These are phyloP conservation scores for Debaryomyces coudertii DNA, from an alignment of 1,139 yeast genomes.

Conservation along the genomic window DNA sequence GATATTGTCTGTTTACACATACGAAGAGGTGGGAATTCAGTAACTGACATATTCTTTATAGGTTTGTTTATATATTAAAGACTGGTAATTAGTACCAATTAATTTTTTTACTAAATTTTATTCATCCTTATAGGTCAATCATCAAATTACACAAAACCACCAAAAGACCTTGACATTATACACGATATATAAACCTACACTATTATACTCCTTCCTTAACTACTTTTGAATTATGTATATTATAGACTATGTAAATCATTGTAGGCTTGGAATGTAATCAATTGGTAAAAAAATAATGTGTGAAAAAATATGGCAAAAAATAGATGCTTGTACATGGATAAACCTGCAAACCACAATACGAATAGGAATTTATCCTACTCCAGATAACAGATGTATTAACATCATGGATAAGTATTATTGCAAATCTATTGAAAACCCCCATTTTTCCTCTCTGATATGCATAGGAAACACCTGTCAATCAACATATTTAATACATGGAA, in stretches of 20 bases:
- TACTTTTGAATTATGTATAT: constrained; percentile 1
- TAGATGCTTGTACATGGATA: neutral
- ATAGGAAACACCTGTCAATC: neutral
- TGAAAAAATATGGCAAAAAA: neutral
- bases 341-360: neutral
- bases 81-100: neutral
- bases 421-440: neutral
- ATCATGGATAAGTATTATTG: too few species aligned
- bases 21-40: constrained; percentile 57
- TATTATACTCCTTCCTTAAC: neutral
- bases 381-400: neutral
- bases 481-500: neutral
- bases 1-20: constrained; percentile 26
- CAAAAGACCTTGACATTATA: neutral
- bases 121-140: constrained; percentile 8
- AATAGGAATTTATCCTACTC: neutral
- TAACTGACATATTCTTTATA: constrained; percentile 38
- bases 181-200: neutral
- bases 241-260: constrained; percentile 1
- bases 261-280: neutral
- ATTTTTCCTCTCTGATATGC: too few species aligned
- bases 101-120: constrained; percentile 6
- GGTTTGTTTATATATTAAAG: neutral
- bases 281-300: neutral
- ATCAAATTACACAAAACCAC: constrained; percentile 4